Base-by-base conservation (phyloP, 129 eudicot species). In the Flaveria robusta region DNA sequence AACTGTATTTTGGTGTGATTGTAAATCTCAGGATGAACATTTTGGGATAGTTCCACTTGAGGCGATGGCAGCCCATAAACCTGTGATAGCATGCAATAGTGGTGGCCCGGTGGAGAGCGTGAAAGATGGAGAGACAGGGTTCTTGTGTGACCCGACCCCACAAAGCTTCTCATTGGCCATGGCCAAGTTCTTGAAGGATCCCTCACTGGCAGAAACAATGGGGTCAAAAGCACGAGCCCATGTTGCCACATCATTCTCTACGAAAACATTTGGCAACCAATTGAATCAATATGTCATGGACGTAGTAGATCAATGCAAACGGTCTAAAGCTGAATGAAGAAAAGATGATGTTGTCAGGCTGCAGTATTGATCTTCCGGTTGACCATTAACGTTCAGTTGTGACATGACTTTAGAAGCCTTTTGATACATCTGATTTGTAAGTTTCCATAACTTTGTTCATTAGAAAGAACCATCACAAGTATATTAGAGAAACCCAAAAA, bases 11-110 rank as follows among this genome's bases (percentile, higher is more conserved):
- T 62, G 42, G 55, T 52, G 34, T 41, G 19, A 41, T 54, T 77
- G 75, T 52, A 23, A 54, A 14, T 58, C 6, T 7, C 43, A 93
- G 96, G 95, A 93, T 72, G 96, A 93, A 81, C 98, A 90, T 77
- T 90, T 93, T 70, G 98, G 98, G 22, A 93, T 93, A 47, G 52
- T 93, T 71, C 98, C 98, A 20, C 77, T 90, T 81, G 98, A 93
- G 74, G 98, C 98, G 64, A 93, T 93, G 96, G 98, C 95, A 16
- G 90, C 98, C 60, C 78, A 85, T 62, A 93, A 90, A 62, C 98
- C 98, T 1, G 98, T 93, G 26, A 90, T 93, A 49, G 98, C 96
- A 3, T 93, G 98, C 86, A 90, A 88, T 62, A 93, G 95, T 68
- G 98, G 98, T 70, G 98, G 98, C n/a, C 98, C 98, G 5, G 87